phyloP scores from a whole-genome alignment of 306 rosid species.

The Amphicarpaea edgeworthii region DNA sequence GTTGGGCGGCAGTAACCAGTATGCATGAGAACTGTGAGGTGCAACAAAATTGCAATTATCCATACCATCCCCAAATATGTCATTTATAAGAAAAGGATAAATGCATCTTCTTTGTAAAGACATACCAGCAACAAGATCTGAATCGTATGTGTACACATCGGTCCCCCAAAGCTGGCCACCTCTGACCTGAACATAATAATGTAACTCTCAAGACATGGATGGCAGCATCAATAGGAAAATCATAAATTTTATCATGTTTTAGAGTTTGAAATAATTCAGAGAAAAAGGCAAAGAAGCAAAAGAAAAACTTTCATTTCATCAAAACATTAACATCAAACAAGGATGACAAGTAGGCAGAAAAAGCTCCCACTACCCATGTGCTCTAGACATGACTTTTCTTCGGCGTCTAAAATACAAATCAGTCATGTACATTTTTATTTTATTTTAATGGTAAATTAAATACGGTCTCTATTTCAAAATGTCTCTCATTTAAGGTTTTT shows the following conservation, averaged over 20 bases:
- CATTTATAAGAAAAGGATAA: slow-evolving; percentile 15
- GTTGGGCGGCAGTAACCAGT: slow-evolving; percentile 98
- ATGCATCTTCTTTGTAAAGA: slow-evolving; percentile 22
- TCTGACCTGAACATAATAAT: slow-evolving; percentile 75
- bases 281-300: slow-evolving; percentile 11
- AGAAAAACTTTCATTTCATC: slow-evolving; percentile 24
- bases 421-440: slow-evolving; percentile 24
- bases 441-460: not conserved
- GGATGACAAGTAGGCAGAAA: not conserved
- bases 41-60: slow-evolving; percentile 47
- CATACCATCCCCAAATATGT: slow-evolving; percentile 37
- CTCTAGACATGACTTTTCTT: slow-evolving; percentile 28
- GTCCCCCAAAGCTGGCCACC: slow-evolving; percentile 99
- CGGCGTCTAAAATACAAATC: slow-evolving; percentile 15
- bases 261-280: not conserved
- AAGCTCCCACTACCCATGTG: not conserved
- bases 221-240: slow-evolving; percentile 8
- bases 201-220: slow-evolving; percentile 43
- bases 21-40: slow-evolving; percentile 92
- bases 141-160: slow-evolving; percentile 93
- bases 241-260: slow-evolving; percentile 7
- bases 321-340: slow-evolving; percentile 30
- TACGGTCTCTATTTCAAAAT: not conserved
- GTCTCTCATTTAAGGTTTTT: not conserved
- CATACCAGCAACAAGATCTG: slow-evolving; percentile 96